Evolutionary conservation across 2,329 filamentous ascomycete genomes (phyloP).

Genomic region (Metarhizium anisopliae): DNA sequence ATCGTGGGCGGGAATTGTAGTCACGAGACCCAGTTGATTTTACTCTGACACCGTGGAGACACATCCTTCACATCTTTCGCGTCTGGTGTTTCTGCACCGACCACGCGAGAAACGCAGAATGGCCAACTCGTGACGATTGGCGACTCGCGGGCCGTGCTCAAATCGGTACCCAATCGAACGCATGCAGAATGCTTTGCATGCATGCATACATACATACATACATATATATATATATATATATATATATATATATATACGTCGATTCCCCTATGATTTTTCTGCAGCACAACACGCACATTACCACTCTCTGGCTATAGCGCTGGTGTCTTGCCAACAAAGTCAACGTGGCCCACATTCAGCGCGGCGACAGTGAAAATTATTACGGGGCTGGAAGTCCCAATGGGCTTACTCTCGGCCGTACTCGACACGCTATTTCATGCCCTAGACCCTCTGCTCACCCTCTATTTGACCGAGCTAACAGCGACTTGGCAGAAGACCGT

Average conservation of each 20-base stretch:
- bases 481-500: slow-evolving; percentile 5
- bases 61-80: not conserved
- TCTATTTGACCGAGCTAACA: slow-evolving; percentile 13
- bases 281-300: too few species aligned
- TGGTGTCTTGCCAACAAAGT: not conserved
- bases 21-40: not conserved
- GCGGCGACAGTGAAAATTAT: not conserved
- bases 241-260: too few species aligned
- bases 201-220: too few species aligned
- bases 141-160: too few species aligned
- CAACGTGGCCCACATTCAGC: not conserved
- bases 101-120: too few species aligned
- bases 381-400: slow-evolving; percentile 12
- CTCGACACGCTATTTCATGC: slow-evolving; percentile 19
- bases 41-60: not conserved
- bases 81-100: too few species aligned
- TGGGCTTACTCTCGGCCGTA: slow-evolving; percentile 26
- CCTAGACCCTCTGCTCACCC: not conserved
- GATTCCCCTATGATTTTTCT: too few species aligned
- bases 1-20: not conserved
- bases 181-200: too few species aligned
- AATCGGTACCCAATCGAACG: too few species aligned
- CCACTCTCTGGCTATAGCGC: too few species aligned
- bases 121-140: too few species aligned
- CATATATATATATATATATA: too few species aligned